These are phyloP conservation scores for Phaeoacremonium minimum DNA, from an alignment of 2,329 filamentous ascomycete genomes.

Conservation along the genomic window DNA sequence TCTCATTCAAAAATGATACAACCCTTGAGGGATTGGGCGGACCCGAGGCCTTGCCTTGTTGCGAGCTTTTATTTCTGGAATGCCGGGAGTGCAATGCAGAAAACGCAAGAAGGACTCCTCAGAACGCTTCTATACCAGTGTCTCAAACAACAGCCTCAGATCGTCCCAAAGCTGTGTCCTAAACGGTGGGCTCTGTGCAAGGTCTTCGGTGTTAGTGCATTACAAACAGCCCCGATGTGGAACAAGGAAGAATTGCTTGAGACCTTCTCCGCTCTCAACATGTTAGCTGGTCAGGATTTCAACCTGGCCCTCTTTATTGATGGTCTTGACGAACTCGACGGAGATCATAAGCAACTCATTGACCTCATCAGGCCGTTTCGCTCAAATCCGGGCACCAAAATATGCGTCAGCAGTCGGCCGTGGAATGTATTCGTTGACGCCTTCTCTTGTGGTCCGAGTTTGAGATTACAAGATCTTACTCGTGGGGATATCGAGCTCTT, in stretches of 20 bases:
- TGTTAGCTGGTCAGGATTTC: not conserved
- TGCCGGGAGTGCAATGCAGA: constrained; percentile 9
- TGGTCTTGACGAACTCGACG: not conserved
- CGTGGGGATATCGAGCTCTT: constrained; percentile 2
- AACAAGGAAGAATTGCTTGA: not conserved
- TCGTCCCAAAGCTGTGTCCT: constrained; percentile 4
- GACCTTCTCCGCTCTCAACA: too few relatives aligned
- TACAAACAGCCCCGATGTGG: not conserved
- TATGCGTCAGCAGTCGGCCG: constrained; percentile 8
- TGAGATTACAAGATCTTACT: constrained; percentile 3
- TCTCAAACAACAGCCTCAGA: constrained; percentile 4
- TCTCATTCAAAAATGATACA: not conserved
- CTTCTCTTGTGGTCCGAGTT: constrained; percentile 1
- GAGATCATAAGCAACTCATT: constrained; percentile 1
- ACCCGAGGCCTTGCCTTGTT: not conserved
- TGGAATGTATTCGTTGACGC: constrained; percentile 6
- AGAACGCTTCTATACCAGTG: constrained; percentile 7
- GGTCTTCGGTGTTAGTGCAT: not conserved
- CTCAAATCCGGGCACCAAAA: not conserved
- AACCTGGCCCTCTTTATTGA: constrained; percentile 3
- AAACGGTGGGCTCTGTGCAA: constrained; percentile 5
- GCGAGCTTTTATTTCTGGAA: constrained; percentile 12
- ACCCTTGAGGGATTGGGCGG: constrained; percentile 7
- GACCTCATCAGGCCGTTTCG: not conserved
- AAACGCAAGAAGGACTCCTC: constrained; percentile 12